Evolutionary conservation across 2,329 filamentous ascomycete genomes (phyloP), one percentile per base, ranked within the genome.

Genomic region (Berkeleyomyces rouxiae): DNA sequence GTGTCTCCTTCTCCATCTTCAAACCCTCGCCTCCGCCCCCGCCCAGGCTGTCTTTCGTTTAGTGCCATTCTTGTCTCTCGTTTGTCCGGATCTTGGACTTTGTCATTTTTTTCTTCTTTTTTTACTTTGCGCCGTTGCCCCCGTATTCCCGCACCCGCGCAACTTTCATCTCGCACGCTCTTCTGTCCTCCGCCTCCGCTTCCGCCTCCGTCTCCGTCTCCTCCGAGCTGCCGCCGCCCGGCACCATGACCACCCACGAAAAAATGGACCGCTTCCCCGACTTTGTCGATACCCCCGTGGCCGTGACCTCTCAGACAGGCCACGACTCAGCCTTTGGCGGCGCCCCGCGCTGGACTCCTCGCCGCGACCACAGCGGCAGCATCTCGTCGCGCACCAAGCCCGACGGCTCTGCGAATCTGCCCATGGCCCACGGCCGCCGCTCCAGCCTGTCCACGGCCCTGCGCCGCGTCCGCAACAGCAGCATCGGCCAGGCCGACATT

Each of bases 401-500:
- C 13, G 37, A 44, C 16, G 37, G 36, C 16, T 55, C 60, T 10
- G 40, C 63, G 3, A 16, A n/a, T 16, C 31, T 61, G 13, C 47
- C 63, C 11, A 16, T 59, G 9, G 39, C 59, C 23, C 53, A 61
- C 47, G 44, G 53, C 42, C 59, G 60, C 55, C 59, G 60, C 39
- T 6, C 63, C n/a, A 64, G 63, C 53, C 58, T 64, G n/a, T 64
- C 63, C 69, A 90, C 96, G 73, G 90, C 92, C n/a, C 82, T 96
- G 67, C 84, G 82, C 68, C 90, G 84, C 2, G 92, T 96, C 68
- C 81, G 90, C 69, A 88, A 86, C 69, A 88, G 83, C 60, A 97
- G 91, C 72, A 85, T 96, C 69, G 91, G 85, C 75, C 88, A 92
- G 71, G 96, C 95, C 74, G 92, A 97, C 74, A 83, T 99, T 69